phyloP scores from a whole-genome alignment of 208 protist species.

The Trypanosoma boissoni region DNA sequence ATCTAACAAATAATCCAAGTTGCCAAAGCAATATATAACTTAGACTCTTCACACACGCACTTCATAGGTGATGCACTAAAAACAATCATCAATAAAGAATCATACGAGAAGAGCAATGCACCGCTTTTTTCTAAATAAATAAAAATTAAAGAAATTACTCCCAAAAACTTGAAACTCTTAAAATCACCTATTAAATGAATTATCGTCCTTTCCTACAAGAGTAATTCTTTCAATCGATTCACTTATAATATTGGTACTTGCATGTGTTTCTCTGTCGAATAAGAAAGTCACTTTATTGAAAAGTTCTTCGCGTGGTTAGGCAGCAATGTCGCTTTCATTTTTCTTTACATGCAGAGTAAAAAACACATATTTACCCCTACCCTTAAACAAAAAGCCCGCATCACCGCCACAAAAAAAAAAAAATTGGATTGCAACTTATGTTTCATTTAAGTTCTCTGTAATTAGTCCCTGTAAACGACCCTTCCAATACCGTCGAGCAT shows the following conservation, averaged over 20 bases:
- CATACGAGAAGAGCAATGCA: too few relatives aligned
- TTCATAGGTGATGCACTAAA: too few relatives aligned
- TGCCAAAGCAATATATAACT: too few relatives aligned
- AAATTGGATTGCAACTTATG: not conserved
- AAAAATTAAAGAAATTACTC: too few relatives aligned
- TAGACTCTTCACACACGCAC: too few relatives aligned
- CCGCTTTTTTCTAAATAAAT: too few relatives aligned
- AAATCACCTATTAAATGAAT: too few relatives aligned
- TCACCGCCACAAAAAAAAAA: slow-evolving; percentile 8
- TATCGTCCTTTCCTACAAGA: too few relatives aligned
- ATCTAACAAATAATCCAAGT: too few relatives aligned
- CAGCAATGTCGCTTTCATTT: slow-evolving; percentile 9
- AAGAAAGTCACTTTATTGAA: slow-evolving; percentile 1
- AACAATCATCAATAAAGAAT: too few relatives aligned
- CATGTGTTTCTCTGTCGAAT: not conserved
- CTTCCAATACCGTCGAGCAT: not conserved
- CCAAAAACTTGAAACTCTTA: too few relatives aligned
- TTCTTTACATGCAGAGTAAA: not conserved
- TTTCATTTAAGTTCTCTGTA: not conserved
- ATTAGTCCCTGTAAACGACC: not conserved
- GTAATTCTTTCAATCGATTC: too few relatives aligned
- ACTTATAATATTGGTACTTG: not conserved
- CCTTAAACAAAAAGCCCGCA: slow-evolving; percentile 4
- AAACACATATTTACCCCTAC: slow-evolving; percentile 7
- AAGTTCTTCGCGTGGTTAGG: slow-evolving; percentile 1